Evolutionary conservation across 345 rosid species (phyloP), one percentile per base, ranked within the genome.

Genomic region (Laguncularia racemosa): DNA sequence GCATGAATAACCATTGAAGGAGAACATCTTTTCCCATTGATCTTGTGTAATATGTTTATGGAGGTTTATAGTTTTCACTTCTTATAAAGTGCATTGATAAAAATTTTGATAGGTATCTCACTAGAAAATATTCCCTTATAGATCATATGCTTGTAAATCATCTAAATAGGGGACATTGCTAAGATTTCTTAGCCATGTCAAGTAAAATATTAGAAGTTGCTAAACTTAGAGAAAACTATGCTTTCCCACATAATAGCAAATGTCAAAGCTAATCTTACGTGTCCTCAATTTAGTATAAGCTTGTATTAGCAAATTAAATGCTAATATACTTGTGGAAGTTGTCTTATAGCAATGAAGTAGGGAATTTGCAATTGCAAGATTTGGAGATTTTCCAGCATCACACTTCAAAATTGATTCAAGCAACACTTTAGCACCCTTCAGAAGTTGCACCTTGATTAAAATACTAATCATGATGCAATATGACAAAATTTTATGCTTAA

Each of bases 21-120:
- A 38, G 80, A 53, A 57, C 86, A 88, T 82, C 86, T 77, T 76
- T 73, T 79, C 50, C 88, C 84, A 55, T 77, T 75, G 58, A 91
- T 82, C 63, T 73, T 79, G 60, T 85, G 88, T 64, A 85, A 56
- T 63, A 78, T 67, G 58, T 72, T 79, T 23, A 85, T 76, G 51
- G 66, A 45, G 38, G 50, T 58, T 55, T 77, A 82, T 48, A 88
- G 59, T 62, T 76, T 75, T 49, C 96, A 91, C 79, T 81, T 82
- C 62, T 88, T 88, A 68, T 95, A 84, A 71, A 91, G 66, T 11
- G 80, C 86, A 64, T 20, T 44, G 48, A 79, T 78, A 91, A 91
- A 65, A 10, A 63, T 73, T 45, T 53, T 63, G 46, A 72, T 52
- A 3, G 88, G 80, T 0, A 63, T 67, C 48, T 82, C 81, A 38